phyloP scores from a whole-genome alignment of 768 basidiomycete genomes.

The Pisolithus marmoratus region DNA sequence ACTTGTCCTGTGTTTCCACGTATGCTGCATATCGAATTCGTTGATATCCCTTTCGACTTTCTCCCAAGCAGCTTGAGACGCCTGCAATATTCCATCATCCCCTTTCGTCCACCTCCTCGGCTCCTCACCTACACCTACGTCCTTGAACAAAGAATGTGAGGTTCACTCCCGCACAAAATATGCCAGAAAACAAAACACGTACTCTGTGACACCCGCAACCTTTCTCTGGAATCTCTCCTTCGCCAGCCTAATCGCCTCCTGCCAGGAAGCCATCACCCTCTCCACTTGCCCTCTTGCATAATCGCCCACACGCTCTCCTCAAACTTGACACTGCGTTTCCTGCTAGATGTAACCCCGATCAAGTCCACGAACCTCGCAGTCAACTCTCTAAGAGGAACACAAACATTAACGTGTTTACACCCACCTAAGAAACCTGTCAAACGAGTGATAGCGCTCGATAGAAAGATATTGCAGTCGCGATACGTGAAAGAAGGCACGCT shows the following conservation, averaged over 20 bases:
- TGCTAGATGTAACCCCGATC: conserved; percentile 83
- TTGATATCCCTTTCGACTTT: conserved; percentile 61
- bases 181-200: neutral
- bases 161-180: neutral
- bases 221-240: conserved; percentile 51
- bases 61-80: conserved; percentile 56
- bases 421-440: conserved; percentile 92
- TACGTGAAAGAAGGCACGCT: conserved; percentile 68
- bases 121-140: conserved; percentile 24
- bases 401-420: conserved; percentile 91
- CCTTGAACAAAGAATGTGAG: neutral
- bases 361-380: conserved; percentile 72
- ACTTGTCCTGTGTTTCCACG: conserved; percentile 83
- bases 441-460: conserved; percentile 84
- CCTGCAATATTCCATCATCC: conserved; percentile 35
- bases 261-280: conserved; percentile 77
- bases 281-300: conserved; percentile 81
- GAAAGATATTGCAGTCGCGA: conserved; percentile 65
- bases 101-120: conserved; percentile 72
- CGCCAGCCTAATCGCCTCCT: conserved; percentile 66
- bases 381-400: conserved; percentile 64
- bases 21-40: conserved; percentile 84
- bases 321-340: conserved; percentile 83
- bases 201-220: conserved; percentile 19
- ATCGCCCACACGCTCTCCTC: conserved; percentile 78